Base-by-base conservation (phyloP, 2,329 filamentous ascomycete genomes). In the Colletotrichum spinosum region DNA sequence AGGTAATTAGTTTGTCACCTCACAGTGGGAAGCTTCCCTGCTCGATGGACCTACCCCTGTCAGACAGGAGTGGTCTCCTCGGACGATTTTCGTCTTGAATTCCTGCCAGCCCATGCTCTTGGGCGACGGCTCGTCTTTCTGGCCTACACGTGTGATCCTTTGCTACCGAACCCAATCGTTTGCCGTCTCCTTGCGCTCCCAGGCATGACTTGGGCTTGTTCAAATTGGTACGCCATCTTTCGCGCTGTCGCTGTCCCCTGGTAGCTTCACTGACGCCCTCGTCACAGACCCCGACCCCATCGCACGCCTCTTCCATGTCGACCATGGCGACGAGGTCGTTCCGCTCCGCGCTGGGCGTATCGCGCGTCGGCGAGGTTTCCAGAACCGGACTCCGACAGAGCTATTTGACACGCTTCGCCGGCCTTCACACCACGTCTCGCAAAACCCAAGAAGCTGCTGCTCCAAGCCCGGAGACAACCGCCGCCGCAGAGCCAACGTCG, bases 401-500 rank as follows among this genome's bases (percentile, higher is more conserved):
- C 25, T 25, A 25, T 25, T 25, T 5, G 25, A 25, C 37, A 0
- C 3, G 50, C 51, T 35, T 41, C 12, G 59, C 59, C 7, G 8
- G 52, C n/a, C 41, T 66, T 6, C 63, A 66, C n/a, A 63, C 63
- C 3, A 66, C 58, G 17, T 53, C 58, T 15, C 17, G n/a, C 6
- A 62, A 63, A n/a, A 37, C 17, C 17, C 17, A 17, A 17, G 17
- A 17, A 17, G 17, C 17, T 17, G 17, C 17, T 17, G 17, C 17
- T 17, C 3, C 17, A 17, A 17, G 17, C 17, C 17, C 17, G 17
- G 17, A 17, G 17, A 17, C 17, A 17, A 17, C 53, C 11, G 55
- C 49, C 5, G 48, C 50, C 10, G 55, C 60, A 4, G 53, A n/a
- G 33, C 56, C 6, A 33, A 42, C 11, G 7, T 12, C 34, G 58